These are phyloP conservation scores for Aphanomyces astaci DNA, from an alignment of 352 stramenopile genomes.

Conservation along the genomic window DNA sequence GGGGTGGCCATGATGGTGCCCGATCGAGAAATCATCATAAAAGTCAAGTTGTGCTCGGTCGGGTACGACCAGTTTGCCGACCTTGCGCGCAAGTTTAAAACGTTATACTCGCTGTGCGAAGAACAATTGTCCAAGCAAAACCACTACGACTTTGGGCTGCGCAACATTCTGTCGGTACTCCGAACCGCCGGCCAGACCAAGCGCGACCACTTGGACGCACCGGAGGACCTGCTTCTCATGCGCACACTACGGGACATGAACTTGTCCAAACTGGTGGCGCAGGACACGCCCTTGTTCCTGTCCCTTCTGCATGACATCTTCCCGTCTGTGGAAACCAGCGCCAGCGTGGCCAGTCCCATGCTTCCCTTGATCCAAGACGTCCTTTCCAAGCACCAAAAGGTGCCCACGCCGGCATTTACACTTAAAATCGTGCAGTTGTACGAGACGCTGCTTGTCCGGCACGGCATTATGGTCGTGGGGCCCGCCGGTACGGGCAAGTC, in stretches of 20 bases:
- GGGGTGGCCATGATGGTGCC: constrained; percentile 96
- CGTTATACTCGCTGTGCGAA: constrained; percentile 92
- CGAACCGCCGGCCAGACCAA: constrained; percentile 93
- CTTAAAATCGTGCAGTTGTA: constrained; percentile 90
- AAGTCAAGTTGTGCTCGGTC: constrained; percentile 91
- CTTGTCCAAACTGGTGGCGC: constrained; percentile 87
- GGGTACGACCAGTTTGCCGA: constrained; percentile 88
- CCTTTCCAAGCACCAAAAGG: constrained; percentile 54
- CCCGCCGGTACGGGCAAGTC: constrained; percentile 77
- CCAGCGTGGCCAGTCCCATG: constrained; percentile 69
- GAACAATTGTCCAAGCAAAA: constrained; percentile 90
- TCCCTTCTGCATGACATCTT: constrained; percentile 86
- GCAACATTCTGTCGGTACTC: constrained; percentile 94
- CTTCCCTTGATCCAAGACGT: constrained; percentile 55
- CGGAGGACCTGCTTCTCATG: constrained; percentile 92
- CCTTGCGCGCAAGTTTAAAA: constrained; percentile 93
- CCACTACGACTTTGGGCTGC: constrained; percentile 91
- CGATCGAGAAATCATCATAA: constrained; percentile 95
- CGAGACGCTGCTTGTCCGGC: constrained; percentile 88
- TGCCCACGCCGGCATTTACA: constrained; percentile 63
- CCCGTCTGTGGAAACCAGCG: constrained; percentile 44
- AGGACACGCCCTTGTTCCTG: constrained; percentile 90
- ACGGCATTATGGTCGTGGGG: constrained; percentile 86
- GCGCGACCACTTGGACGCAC: constrained; percentile 87
- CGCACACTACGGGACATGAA: constrained; percentile 92